phyloP scores from a whole-genome alignment of 768 basidiomycete genomes.

The Heimioporus sp. region DNA sequence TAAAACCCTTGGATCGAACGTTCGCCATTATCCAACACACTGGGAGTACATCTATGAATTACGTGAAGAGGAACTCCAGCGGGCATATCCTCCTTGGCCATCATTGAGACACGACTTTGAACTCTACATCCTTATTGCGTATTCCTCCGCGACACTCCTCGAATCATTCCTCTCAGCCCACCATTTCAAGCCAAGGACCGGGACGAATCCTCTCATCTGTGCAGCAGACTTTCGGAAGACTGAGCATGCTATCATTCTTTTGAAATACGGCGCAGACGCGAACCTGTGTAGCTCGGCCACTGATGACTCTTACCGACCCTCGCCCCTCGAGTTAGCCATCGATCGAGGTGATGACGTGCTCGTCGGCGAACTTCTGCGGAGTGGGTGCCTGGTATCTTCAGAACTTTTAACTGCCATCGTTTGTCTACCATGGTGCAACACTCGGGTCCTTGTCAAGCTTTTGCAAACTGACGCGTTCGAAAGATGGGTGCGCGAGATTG shows the following conservation, averaged over 20 bases:
- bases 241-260: neutral
- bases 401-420: neutral
- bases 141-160: neutral
- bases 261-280: neutral
- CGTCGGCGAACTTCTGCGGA: neutral
- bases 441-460: neutral
- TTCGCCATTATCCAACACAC: neutral
- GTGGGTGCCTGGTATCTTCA: neutral
- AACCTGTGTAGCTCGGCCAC: neutral
- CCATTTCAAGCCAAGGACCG: neutral
- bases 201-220: conserved; percentile 12
- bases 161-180: neutral
- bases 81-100: conserved; percentile 2
- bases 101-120: neutral
- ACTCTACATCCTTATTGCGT: conserved; percentile 1
- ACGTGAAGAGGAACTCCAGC: neutral
- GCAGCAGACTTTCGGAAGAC: conserved; percentile 1
- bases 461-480: neutral
- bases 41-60: neutral
- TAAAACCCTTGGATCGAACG: neutral
- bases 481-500: neutral
- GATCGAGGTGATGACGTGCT: neutral
- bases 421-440: conserved; percentile 5
- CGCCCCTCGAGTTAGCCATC: neutral
- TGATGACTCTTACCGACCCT: neutral